Evolutionary conservation across 164 flowering plant species (phyloP).

Genomic region (Stephania japonica): DNA sequence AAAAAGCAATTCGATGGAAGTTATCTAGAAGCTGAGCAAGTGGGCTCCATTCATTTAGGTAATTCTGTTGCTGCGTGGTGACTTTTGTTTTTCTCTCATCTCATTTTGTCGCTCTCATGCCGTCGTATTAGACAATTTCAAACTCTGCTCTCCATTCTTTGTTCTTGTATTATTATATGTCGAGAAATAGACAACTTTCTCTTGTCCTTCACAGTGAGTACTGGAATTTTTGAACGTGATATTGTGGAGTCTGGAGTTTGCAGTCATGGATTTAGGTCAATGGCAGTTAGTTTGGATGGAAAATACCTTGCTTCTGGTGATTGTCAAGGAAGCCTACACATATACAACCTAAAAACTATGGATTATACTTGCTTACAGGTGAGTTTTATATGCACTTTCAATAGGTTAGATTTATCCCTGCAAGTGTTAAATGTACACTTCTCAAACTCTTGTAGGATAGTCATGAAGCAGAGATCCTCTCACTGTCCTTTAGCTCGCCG

Average conservation of each 20-base stretch:
- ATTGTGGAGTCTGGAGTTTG: slow-evolving; percentile 32
- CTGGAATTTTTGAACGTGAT: slow-evolving; percentile 57
- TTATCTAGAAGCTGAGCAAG: slow-evolving; percentile 17
- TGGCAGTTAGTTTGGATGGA: slow-evolving; percentile 71
- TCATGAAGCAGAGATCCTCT: slow-evolving; percentile 64
- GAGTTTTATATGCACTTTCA: background rate
- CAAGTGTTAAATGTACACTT: background rate
- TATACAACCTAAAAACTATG: slow-evolving; percentile 47
- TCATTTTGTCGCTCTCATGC: background rate
- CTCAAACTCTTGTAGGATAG: slow-evolving; percentile 38
- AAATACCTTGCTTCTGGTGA: slow-evolving; percentile 69
- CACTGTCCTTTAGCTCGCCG: slow-evolving; percentile 45
- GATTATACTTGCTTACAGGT: slow-evolving; percentile 65
- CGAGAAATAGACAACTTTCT: background rate
- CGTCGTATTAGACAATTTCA: background rate
- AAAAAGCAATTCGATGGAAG: slow-evolving; percentile 6
- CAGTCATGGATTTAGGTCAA: slow-evolving; percentile 48
- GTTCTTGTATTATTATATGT: too few relatives aligned
- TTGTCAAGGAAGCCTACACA: slow-evolving; percentile 52
- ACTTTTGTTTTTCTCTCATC: background rate
- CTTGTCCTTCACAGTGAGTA: slow-evolving; percentile 36
- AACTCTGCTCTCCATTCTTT: too few relatives aligned
- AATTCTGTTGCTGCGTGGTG: slow-evolving; percentile 1
- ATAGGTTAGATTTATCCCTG: background rate
- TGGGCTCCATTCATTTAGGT: slow-evolving; percentile 39